Evolutionary conservation across 2,329 filamentous ascomycete genomes (phyloP), one percentile per base, ranked within the genome.

Genomic region (Colletotrichum sidae): DNA sequence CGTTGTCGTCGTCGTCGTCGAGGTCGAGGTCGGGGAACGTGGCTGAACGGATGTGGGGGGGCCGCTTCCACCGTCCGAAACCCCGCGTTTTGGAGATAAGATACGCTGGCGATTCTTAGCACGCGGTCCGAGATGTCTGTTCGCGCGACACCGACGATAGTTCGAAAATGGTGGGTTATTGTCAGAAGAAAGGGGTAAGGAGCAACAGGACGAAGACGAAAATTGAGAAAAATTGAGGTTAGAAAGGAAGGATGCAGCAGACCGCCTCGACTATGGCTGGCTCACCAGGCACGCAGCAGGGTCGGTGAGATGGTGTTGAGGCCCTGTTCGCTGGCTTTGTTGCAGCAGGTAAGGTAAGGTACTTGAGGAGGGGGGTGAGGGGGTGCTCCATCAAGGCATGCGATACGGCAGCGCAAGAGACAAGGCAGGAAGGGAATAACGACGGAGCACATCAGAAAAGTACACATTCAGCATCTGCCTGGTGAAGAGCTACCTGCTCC

Each of bases 61-160:
- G 45, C 25, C 25, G 35, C 62, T 54, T 62, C 58, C 52, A 62
- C 58, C 62, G 63, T 66, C 59, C 59, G 58, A 66, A 57, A 63
- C 63, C 63, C 63, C 59, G 63, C 63, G 63, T 63, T 66, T 65
- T 55, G 41, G 52, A 66, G 63, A 66, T 66, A 63, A 66, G 63
- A 63, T 63, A 53, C 46, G 63, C 58, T 62, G 51, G 58, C 38
- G 63, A 63, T 66, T 25, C 53, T 37, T 66, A 57, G 47, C 42
- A 53, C 42, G 63, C 51, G 53, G 63, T 63, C 63, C 52, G 58
- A 66, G 59, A 44, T 66, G 63, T 66, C 63, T 66, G 59, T 63
- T 66, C 58, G 58, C 58, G 50, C 50, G 33, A 65, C 46, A 53
- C 44, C 25, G 47, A 51, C 34, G 38, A 39, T 62, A 11, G 41